Evolutionary conservation across 1,284 basidiomycete genomes (phyloP), one percentile per base, ranked within the genome.

Genomic region (Leccinum pseudoinsigne): DNA sequence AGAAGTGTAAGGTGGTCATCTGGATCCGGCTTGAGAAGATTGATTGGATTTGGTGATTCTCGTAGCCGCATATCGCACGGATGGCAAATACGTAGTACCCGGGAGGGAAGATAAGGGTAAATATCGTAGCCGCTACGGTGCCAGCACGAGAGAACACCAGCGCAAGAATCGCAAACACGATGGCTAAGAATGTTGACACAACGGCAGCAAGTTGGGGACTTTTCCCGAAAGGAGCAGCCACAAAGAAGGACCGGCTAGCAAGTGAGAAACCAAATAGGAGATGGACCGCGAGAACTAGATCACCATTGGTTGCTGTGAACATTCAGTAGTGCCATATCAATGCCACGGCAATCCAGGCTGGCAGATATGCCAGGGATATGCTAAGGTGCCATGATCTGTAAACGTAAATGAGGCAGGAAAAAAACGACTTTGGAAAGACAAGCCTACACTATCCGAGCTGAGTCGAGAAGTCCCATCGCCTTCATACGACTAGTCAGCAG

Each of bases 201-300:
- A 91, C 85, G 0, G 89, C 90, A 0, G 89, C 88, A 8, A 92
- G 82, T 69, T 91, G 88, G 2, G 90, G 88, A 63, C 86, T 88
- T 69, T 87, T 87, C 11, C 85, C 85, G 67, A 92, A 92, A 3
- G 87, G 88, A 21, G 83, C 84, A 2, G 85, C 82, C 51, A 89
- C 76, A 69, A 91, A 87, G 69, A 92, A 83, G 1, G 88, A 85
- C 85, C 87, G 90, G 62, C 85, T 86, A 1, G 87, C 85, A 12
- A 92, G 79, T 3, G 84, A 81, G 18, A 91, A 75, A 10, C 91
- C 91, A 9, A 89, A 78, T 28, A 94, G 74, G 40, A 93, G 75
- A 68, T 92, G 86, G 4, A 90, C 77, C 34, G 83, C 78, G 61
- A 93, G 79, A 62, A 93, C 75, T 42, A 92, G 76, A 0, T 84